Percentiles rank a stretch among this genome's conserved stretches.
Conservation (phyloP, 495 filamentous ascomycete species). For the Podospora pseudopauciseta region DNA sequence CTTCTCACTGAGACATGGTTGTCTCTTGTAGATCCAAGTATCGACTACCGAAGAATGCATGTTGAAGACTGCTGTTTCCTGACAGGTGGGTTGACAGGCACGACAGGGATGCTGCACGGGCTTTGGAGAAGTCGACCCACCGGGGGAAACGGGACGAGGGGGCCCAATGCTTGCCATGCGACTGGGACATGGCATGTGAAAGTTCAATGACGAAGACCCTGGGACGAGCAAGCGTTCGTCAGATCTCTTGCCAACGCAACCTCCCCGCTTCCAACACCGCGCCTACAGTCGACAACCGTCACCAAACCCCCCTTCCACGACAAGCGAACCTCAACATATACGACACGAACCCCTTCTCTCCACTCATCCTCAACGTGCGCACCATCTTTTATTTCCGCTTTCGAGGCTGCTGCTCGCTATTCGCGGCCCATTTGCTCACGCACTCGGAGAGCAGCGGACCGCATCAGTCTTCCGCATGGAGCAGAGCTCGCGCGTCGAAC, state of each 20-base stretch:
- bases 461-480: constrained; percentile 16
- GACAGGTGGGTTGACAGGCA: neutral
- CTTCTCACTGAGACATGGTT: neutral
- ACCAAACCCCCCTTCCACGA: neutral
- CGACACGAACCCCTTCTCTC: neutral
- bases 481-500: constrained; percentile 19
- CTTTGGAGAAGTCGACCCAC: neutral
- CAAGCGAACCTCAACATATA: neutral
- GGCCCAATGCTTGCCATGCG: neutral
- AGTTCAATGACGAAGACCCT: neutral
- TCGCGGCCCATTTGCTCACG: neutral
- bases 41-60: neutral
- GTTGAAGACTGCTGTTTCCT: neutral
- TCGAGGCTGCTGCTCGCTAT: neutral
- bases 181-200: constrained; percentile 1
- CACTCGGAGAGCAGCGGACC: neutral
- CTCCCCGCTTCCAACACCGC: neutral
- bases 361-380: neutral
- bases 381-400: neutral
- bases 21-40: neutral
- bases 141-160: neutral
- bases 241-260: neutral
- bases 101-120: neutral
- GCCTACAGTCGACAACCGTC: neutral
- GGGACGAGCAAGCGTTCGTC: neutral